These are phyloP conservation scores for Fusarium nurragi DNA, from an alignment of 2,329 filamentous ascomycete genomes.

Conservation along the genomic window DNA sequence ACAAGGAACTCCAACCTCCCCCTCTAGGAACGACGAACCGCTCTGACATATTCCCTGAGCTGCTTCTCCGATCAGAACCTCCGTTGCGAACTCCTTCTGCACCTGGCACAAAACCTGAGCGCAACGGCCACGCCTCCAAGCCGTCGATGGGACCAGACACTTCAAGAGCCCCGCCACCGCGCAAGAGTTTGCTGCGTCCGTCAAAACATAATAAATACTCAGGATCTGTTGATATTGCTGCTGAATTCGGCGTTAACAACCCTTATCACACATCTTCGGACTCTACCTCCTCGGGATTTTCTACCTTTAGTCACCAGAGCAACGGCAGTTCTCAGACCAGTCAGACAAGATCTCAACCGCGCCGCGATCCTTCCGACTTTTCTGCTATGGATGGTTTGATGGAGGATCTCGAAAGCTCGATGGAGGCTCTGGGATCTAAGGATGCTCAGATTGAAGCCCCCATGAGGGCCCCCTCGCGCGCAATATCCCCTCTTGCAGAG, in stretches of 20 bases:
- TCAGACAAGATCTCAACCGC: conserved; percentile 46
- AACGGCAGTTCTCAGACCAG: conserved; percentile 69
- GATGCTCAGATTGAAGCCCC: conserved; percentile 50
- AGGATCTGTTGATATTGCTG: conserved; percentile 63
- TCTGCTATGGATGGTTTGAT: conserved; percentile 63
- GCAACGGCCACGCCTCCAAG: conserved; percentile 48
- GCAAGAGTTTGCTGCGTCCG: conserved; percentile 58
- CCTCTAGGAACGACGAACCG: conserved; percentile 54
- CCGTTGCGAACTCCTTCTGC: conserved; percentile 59
- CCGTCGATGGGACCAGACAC: conserved; percentile 61
- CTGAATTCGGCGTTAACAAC: conserved; percentile 69
- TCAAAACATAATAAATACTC: conserved; percentile 51
- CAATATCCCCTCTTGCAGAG: conserved; percentile 41
- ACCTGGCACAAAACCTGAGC: conserved; percentile 55
- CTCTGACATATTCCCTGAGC: conserved; percentile 64
- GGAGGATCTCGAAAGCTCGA: conserved; percentile 64
- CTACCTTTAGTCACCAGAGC: conserved; percentile 66
- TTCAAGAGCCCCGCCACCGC: conserved; percentile 62
- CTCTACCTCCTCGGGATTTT: conserved; percentile 72
- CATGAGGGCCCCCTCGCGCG: conserved; percentile 40
- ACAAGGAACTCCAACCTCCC: conserved; percentile 50
- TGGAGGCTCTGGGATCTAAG: conserved; percentile 49
- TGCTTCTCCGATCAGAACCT: conserved; percentile 50
- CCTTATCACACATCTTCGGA: conserved; percentile 71
- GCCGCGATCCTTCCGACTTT: conserved; percentile 54